Percentiles rank a stretch among this genome's conserved stretches.
Evolutionary conservation across 2,329 filamentous ascomycete species (phyloP).

Genomic region (Beauveria pseudobassiana): DNA sequence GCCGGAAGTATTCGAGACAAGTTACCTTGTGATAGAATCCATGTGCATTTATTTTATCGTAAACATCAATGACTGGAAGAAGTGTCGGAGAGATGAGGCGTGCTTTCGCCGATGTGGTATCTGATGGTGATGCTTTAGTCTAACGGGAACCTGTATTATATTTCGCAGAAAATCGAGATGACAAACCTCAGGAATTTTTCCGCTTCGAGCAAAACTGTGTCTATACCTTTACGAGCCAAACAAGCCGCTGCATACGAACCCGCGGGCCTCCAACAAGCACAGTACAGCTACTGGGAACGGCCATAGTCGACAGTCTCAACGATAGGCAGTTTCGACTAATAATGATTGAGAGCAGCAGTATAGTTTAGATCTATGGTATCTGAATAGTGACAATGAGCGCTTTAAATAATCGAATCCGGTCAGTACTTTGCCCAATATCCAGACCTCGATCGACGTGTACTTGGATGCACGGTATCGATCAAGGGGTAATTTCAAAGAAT

Average conservation of each 20-base stretch:
- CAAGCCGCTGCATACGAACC: conserved; percentile 37
- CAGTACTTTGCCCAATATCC: too few species aligned
- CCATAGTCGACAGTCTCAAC: too few species aligned
- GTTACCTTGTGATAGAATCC: conserved; percentile 34
- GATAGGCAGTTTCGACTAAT: too few species aligned
- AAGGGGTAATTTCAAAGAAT: too few species aligned
- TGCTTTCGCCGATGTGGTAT: conserved; percentile 32
- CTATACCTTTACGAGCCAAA: conserved; percentile 37
- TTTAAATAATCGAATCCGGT: too few species aligned
- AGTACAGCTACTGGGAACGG: conserved; percentile 14
- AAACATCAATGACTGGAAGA: conserved; percentile 35
- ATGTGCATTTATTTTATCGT: conserved; percentile 30
- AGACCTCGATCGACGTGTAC: too few species aligned
- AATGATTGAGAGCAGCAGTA: too few species aligned
- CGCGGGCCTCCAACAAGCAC: conserved; percentile 38
- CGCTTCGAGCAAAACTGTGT: conserved; percentile 35
- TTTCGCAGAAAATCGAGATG: not conserved
- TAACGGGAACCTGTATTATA: too few species aligned
- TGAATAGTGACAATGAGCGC: too few species aligned
- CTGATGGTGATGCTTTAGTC: conserved; percentile 11
- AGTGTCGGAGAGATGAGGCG: conserved; percentile 32
- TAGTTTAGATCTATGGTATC: too few species aligned
- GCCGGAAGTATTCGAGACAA: not conserved
- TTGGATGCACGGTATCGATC: too few species aligned
- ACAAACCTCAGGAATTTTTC: conserved; percentile 32